Evolutionary conservation across 2,329 filamentous ascomycete species (phyloP).

Genomic region (Penicillium sclerotigenum): DNA sequence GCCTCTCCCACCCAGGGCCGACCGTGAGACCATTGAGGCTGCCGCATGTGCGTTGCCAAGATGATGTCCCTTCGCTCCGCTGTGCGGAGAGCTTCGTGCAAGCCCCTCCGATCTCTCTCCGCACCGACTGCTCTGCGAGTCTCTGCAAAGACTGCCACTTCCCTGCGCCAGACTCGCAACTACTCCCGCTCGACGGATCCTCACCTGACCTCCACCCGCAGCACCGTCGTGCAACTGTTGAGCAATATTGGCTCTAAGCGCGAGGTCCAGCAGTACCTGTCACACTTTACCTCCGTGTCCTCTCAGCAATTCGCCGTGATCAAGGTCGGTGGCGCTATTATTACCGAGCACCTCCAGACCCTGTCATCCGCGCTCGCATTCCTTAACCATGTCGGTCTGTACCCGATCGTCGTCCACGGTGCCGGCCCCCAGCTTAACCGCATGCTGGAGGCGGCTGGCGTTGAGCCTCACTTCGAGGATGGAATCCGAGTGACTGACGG

Average conservation of each 20-base stretch:
- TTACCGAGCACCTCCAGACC: conserved; percentile 90
- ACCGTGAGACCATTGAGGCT: conserved; percentile 31
- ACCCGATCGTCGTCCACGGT: conserved; percentile 92
- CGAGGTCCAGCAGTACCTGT: conserved; percentile 95
- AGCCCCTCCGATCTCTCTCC: conserved; percentile 42
- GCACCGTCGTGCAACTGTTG: conserved; percentile 82
- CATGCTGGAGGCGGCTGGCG: conserved; percentile 81
- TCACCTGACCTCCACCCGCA: conserved; percentile 62
- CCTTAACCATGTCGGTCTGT: conserved; percentile 90
- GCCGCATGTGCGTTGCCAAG: conserved; percentile 42
- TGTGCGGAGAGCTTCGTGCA: conserved; percentile 45
- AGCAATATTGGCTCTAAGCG: conserved; percentile 95
- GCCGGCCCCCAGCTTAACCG: conserved; percentile 93
- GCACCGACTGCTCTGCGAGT: conserved; percentile 35
- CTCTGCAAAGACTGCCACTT: conserved; percentile 27
- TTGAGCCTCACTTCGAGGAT: conserved; percentile 94
- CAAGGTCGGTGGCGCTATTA: conserved; percentile 94
- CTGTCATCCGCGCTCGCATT: conserved; percentile 86
- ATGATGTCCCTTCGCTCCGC: conserved; percentile 46
- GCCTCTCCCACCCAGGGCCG: conserved; percentile 15
- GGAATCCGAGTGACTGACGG: conserved; percentile 94
- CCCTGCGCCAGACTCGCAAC: conserved; percentile 35
- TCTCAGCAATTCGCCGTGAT: conserved; percentile 98
- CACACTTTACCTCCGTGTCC: conserved; percentile 93
- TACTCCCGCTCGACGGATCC: conserved; percentile 48